Evolutionary conservation across 2,329 filamentous ascomycete species (phyloP), one percentile per base, ranked within the genome.

Genomic region (Xylaria sp.): DNA sequence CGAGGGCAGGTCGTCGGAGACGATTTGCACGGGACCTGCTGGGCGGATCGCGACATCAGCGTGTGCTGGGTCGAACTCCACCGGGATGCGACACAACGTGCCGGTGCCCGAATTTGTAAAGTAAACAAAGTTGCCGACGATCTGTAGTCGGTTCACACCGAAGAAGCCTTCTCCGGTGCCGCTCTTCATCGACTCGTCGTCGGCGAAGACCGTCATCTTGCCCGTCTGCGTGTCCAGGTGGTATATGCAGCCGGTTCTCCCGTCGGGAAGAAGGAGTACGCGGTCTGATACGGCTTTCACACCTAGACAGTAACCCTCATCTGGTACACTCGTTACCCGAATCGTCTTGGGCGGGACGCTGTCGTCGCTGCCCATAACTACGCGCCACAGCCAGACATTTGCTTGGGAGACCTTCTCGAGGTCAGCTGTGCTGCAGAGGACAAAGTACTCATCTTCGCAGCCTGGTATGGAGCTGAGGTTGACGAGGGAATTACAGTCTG

Each of bases 91-190:
- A 59, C 67, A 66, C 35, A 75, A 28, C 15, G 21, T 67, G 57
- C 73, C 73, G 14, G 55, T 61, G 50, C 72, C 71, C 17, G 68
- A 73, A 42, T 75, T 75, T 11, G 72, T 73, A 60, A 72, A 75
- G 62, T 71, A 74, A 3, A 74, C 38, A 51, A 54, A 70, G 25
- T 66, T 53, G 9, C 62, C 69, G 28, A 66, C 58, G 31, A 75
- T 28, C n/a, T 69, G 65, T 7, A 74, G 38, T 5, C 71, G 67
- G 62, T 74, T 75, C 4, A 75, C 57, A 21, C 73, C 73, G 35
- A 72, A 74, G 60, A 66, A 70, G 53, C 67, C 64, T 2, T 70
- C 72, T 1, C 60, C 65, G 3, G 50, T 28, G 7, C 64, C 63
- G 3, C 53, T 46, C 50, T 62, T 64, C 71, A 75, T 73, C 17